Percentiles rank a stretch among this genome's conserved stretches.
phyloP scores from a whole-genome alignment of 2,329 filamentous ascomycete genomes.

The Hymenoscyphus scutula region DNA sequence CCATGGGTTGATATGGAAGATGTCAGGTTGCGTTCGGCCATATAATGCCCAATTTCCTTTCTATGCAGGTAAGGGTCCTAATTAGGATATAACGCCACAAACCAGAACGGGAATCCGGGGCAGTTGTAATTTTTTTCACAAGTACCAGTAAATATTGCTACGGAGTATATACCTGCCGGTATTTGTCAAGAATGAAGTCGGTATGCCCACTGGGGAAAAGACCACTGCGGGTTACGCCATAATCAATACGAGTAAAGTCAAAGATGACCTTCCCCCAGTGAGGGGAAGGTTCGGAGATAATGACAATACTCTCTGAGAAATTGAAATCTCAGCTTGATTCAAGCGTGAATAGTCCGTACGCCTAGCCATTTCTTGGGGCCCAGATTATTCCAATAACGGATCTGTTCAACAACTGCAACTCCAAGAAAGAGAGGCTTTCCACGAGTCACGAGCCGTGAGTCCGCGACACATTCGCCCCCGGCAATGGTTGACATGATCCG shows the following conservation, averaged over 20 bases:
- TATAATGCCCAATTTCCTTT: background rate
- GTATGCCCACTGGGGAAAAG: background rate
- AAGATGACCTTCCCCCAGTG: too few species aligned
- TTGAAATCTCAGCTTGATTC: background rate
- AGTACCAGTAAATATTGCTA: background rate
- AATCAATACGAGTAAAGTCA: too few species aligned
- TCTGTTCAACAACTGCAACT: background rate
- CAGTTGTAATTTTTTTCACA: background rate
- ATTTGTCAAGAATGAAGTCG: background rate
- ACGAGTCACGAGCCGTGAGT: conserved; percentile 1
- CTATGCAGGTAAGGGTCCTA: conserved; percentile 7
- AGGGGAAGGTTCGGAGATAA: too few species aligned
- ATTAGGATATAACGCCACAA: background rate
- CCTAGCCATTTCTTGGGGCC: background rate
- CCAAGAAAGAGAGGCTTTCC: background rate
- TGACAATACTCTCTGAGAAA: background rate
- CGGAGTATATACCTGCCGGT: background rate
- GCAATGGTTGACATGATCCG: conserved; percentile 5
- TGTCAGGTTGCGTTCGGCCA: background rate
- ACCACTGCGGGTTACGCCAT: too few species aligned
- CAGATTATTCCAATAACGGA: background rate
- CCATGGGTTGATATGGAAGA: background rate
- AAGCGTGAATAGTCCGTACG: background rate
- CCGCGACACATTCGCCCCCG: background rate
- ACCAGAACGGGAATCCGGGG: conserved; percentile 8